These are phyloP conservation scores for Phytophthora sp. DNA, from an alignment of 352 stramenopile genomes.

Conservation along the genomic window DNA sequence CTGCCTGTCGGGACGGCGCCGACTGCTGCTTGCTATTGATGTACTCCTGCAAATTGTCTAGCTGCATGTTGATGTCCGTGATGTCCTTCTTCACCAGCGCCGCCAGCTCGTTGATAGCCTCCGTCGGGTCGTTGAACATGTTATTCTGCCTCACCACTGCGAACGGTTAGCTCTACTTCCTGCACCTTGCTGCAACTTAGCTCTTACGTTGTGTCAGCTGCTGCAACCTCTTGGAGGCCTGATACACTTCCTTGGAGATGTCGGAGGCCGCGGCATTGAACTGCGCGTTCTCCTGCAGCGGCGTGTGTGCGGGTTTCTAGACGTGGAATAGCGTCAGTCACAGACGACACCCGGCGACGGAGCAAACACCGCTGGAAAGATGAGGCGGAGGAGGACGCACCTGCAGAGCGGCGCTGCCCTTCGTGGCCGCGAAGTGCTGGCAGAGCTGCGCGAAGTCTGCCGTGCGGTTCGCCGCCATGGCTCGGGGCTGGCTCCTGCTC, in stretches of 20 bases:
- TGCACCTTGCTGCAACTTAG: not conserved
- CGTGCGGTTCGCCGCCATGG: conserved; percentile 76
- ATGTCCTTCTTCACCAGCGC: conserved; percentile 89
- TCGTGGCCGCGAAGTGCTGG: conserved; percentile 49
- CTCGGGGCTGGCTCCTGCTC: not conserved
- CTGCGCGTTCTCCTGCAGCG: conserved; percentile 75
- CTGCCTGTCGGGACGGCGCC: conserved; percentile 67
- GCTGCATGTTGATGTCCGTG: conserved; percentile 85
- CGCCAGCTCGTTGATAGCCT: conserved; percentile 84
- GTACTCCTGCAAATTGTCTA: conserved; percentile 87
- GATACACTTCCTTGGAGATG: conserved; percentile 84
- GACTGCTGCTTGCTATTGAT: conserved; percentile 69
- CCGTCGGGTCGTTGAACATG: conserved; percentile 90
- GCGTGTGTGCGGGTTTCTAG: conserved; percentile 51
- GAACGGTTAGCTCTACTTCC: not conserved
- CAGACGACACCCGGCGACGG: not conserved
- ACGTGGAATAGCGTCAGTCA: conserved; percentile 1
- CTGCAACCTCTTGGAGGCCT: conserved; percentile 82
- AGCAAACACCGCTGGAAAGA: not conserved
- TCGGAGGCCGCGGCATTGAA: conserved; percentile 84
- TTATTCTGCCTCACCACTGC: conserved; percentile 88
- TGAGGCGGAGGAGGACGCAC: conserved; percentile 11
- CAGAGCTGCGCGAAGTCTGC: conserved; percentile 72
- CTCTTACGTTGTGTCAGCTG: conserved; percentile 77
- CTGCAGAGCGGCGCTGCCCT: conserved; percentile 33